Conservation (phyloP, 2,329 filamentous ascomycete genomes). For the Ilyonectria robusta region DNA sequence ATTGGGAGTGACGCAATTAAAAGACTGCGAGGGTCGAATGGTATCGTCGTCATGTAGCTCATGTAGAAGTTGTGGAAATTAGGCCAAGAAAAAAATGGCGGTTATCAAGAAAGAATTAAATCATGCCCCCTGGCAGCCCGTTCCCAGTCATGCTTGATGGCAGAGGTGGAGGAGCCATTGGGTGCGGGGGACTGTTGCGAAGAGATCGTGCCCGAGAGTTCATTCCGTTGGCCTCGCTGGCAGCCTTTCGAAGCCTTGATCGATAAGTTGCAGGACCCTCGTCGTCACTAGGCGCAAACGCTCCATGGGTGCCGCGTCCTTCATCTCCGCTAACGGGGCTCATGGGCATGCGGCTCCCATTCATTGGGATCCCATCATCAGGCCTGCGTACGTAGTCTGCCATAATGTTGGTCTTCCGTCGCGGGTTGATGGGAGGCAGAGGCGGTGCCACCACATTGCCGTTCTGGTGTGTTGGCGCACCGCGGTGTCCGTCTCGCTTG, state of each 20-base stretch:
- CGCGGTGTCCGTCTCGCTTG: conserved; percentile 53
- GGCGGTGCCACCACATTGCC: conserved; percentile 60
- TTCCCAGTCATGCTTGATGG: conserved; percentile 49
- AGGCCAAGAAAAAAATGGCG: conserved; percentile 25
- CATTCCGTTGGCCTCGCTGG: conserved; percentile 57
- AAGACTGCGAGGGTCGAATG: conserved; percentile 34
- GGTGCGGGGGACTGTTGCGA: conserved; percentile 46
- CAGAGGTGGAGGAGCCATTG: conserved; percentile 45
- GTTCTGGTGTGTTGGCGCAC: conserved; percentile 46
- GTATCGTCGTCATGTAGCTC: conserved; percentile 44
- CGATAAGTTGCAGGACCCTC: conserved; percentile 52
- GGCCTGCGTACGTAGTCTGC: conserved; percentile 54
- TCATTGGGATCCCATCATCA: conserved; percentile 50
- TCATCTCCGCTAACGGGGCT: conserved; percentile 39
- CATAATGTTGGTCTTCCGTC: conserved; percentile 63
- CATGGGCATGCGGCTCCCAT: conserved; percentile 38
- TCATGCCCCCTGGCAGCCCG: conserved; percentile 61
- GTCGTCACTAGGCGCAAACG: conserved; percentile 55
- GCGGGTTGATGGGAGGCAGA: conserved; percentile 72
- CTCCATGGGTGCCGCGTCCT: conserved; percentile 46
- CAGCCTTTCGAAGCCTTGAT: conserved; percentile 60
- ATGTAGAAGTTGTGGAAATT: conserved; percentile 35
- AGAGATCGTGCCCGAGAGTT: conserved; percentile 47
- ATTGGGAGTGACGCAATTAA: conserved; percentile 33
- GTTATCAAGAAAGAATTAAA: conserved; percentile 49